Percentiles rank a stretch among this genome's conserved stretches.
phyloP scores from a whole-genome alignment of 352 stramenopile species.

The Pythium sp. region DNA sequence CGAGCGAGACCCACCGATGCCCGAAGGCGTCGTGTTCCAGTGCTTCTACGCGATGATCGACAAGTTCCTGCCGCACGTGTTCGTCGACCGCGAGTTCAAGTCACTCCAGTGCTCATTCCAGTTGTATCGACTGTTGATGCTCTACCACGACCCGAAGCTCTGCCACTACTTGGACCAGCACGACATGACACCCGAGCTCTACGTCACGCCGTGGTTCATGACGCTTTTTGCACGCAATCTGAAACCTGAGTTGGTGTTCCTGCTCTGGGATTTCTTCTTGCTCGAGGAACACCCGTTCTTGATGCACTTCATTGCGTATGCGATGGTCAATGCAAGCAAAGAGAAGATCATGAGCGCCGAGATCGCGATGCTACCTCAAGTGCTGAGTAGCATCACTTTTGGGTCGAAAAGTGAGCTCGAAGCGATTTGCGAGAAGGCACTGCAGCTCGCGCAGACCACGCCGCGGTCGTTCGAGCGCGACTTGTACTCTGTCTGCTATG shows the following conservation, averaged over 20 bases:
- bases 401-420: conserved; percentile 52
- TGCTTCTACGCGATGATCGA: conserved; percentile 90
- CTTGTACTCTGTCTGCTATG: conserved; percentile 82
- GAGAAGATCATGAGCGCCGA: conserved; percentile 61
- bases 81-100: conserved; percentile 87
- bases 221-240: conserved; percentile 90
- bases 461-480: conserved; percentile 79
- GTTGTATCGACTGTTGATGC: conserved; percentile 86
- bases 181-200: conserved; percentile 91
- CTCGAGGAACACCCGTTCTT: conserved; percentile 86
- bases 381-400: conserved; percentile 77
- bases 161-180: conserved; percentile 88
- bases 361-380: conserved; percentile 75
- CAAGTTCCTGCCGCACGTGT: conserved; percentile 86
- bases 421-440: conserved; percentile 45
- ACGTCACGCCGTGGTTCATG: conserved; percentile 94
- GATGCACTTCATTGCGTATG: conserved; percentile 88
- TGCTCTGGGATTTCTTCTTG: conserved; percentile 91
- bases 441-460: conserved; percentile 59
- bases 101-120: conserved; percentile 92
- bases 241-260: conserved; percentile 66
- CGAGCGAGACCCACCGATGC: conserved; percentile 32
- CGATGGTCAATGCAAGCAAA: conserved; percentile 64
- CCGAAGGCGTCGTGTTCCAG: conserved; percentile 78
- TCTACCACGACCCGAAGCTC: conserved; percentile 91